Percentiles rank a stretch among this genome's conserved stretches.
phyloP scores from a whole-genome alignment of 345 rosid species.

The Erodium maritimum region DNA sequence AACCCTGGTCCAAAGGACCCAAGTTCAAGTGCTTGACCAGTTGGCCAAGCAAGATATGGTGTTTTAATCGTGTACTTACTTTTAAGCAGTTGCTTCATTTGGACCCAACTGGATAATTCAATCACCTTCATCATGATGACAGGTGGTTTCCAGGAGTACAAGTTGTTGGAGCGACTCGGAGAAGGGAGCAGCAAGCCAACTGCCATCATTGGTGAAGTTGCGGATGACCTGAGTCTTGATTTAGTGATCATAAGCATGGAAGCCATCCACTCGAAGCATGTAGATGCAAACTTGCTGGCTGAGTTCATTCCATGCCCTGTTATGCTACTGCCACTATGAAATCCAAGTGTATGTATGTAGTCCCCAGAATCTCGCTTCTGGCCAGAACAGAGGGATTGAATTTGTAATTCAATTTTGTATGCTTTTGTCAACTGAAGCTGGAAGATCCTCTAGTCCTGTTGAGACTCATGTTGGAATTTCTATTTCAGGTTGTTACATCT shows the following conservation, averaged over 20 bases:
- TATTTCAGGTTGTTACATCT: no score
- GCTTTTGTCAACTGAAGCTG: no score
- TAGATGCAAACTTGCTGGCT: constrained; percentile 81
- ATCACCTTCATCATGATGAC: background rate
- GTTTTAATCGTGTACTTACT: no score
- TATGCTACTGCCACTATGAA: constrained; percentile 65
- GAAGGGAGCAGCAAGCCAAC: constrained; percentile 82
- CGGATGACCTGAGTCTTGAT: constrained; percentile 79
- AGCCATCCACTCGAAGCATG: constrained; percentile 90
- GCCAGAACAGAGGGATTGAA: background rate
- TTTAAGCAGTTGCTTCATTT: background rate
- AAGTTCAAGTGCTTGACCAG: no score
- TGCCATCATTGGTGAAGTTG: constrained; percentile 90
- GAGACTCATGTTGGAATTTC: no score
- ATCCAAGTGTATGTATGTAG: background rate
- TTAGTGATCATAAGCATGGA: constrained; percentile 92
- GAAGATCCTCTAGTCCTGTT: no score
- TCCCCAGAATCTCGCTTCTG: background rate
- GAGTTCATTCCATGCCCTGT: constrained; percentile 96
- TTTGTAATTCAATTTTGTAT: no score
- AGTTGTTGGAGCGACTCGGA: constrained; percentile 75
- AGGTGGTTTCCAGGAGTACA: constrained; percentile 90
- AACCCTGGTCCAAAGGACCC: no score
- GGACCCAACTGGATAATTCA: background rate
- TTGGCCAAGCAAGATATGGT: no score